phyloP scores from a whole-genome alignment of 2,329 filamentous ascomycete genomes.

The Penicillium sp. region DNA sequence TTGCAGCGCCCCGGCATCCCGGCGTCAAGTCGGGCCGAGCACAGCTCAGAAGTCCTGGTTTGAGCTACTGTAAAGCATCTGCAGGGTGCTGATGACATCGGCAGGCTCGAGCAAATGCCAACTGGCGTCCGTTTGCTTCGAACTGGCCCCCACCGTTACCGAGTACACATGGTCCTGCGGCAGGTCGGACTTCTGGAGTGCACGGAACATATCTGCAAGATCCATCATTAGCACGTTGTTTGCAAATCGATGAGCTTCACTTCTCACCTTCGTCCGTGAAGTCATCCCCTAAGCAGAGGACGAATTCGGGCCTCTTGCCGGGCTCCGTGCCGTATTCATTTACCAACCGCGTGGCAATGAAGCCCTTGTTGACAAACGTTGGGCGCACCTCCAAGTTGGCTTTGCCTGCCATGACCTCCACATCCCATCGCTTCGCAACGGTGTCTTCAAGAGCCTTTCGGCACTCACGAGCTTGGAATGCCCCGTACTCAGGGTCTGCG shows the following conservation, averaged over 20 bases:
- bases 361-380: conserved; percentile 96
- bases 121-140: conserved; percentile 83
- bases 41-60: conserved; percentile 26
- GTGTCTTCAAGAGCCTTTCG: conserved; percentile 76
- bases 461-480: conserved; percentile 76
- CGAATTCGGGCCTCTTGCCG: conserved; percentile 70
- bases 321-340: conserved; percentile 61
- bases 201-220: conserved; percentile 72
- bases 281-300: conserved; percentile 89
- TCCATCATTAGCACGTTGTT: background rate
- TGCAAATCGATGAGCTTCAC: background rate
- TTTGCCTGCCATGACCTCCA: conserved; percentile 96
- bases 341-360: conserved; percentile 83
- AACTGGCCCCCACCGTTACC: conserved; percentile 86
- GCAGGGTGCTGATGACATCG: conserved; percentile 73
- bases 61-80: conserved; percentile 51
- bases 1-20: background rate
- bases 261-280: conserved; percentile 89
- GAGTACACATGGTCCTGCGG: conserved; percentile 72
- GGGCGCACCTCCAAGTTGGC: conserved; percentile 96
- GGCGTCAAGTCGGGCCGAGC: background rate
- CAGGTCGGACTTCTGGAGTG: conserved; percentile 61
- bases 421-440: conserved; percentile 76
- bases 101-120: conserved; percentile 87
- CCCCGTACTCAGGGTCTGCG: conserved; percentile 80